Percentiles rank a stretch among this genome's conserved stretches.
phyloP scores from a whole-genome alignment of 164 flowering plant species.

The Magnolia kwangsiensis region DNA sequence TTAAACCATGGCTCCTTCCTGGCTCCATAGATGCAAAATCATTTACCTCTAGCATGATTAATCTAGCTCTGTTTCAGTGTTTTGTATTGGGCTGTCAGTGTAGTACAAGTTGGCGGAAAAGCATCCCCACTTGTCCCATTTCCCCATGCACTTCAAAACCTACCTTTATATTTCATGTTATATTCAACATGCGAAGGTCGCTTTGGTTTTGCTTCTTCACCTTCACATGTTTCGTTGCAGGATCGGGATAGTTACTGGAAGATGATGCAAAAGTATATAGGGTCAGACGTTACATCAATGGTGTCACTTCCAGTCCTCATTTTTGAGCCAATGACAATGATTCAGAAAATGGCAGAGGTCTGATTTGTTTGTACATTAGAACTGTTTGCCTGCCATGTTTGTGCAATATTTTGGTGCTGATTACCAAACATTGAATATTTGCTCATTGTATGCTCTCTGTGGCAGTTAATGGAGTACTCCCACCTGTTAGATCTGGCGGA shows the following conservation, averaged over 20 bases:
- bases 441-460: slow-evolving; percentile 10
- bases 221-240: slow-evolving; percentile 27
- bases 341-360: slow-evolving; percentile 93
- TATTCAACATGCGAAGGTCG: background rate
- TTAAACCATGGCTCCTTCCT: too few relatives aligned
- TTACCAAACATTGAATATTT: background rate
- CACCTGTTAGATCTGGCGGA: slow-evolving; percentile 80
- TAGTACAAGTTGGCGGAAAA: too few relatives aligned
- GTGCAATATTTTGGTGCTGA: background rate
- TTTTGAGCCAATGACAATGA: slow-evolving; percentile 89
- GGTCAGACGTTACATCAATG: slow-evolving; percentile 84
- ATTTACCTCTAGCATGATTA: too few relatives aligned
- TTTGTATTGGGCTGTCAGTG: too few relatives aligned
- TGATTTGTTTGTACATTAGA: slow-evolving; percentile 11
- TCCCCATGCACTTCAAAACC: too few relatives aligned
- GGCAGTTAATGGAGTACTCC: slow-evolving; percentile 83
- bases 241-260: slow-evolving; percentile 80
- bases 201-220: background rate
- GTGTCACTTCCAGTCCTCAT: slow-evolving; percentile 85
- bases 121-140: too few relatives aligned
- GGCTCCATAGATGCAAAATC: too few relatives aligned
- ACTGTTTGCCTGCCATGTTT: background rate
- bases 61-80: too few relatives aligned
- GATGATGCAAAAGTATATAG: slow-evolving; percentile 86
- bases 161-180: too few relatives aligned